Evolutionary conservation across 2,329 filamentous ascomycete species (phyloP).

Genomic region (Aspergillus flavus): DNA sequence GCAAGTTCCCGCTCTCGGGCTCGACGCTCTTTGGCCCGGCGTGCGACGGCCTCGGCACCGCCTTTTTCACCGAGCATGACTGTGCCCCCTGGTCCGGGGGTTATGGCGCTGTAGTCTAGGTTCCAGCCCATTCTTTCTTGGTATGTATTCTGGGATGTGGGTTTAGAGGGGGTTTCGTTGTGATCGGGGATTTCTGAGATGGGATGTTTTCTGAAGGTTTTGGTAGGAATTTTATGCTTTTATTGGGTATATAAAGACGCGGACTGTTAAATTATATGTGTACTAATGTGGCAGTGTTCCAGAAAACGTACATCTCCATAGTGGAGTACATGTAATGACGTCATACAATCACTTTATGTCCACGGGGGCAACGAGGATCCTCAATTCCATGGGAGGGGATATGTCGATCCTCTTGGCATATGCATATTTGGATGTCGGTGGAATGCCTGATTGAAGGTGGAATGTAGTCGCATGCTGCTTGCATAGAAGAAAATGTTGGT

Average conservation of each 20-base stretch:
- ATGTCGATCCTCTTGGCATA: not conserved
- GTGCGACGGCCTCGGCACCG: not conserved
- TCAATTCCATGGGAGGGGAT: not conserved
- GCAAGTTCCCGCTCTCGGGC: not conserved
- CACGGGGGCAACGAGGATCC: not conserved
- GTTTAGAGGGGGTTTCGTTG: not conserved
- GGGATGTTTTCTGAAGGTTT: not conserved
- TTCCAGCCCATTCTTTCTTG: slow-evolving; percentile 1
- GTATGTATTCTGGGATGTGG: not conserved
- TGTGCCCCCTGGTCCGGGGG: slow-evolving; percentile 6
- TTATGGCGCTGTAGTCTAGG: slow-evolving; percentile 4
- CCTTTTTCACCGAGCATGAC: slow-evolving; percentile 8
- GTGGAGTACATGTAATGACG: not conserved
- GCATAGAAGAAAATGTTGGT: not conserved
- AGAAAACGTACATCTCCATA: not conserved
- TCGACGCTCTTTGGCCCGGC: slow-evolving; percentile 3
- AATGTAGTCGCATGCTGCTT: not conserved
- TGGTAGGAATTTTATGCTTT: too few species aligned
- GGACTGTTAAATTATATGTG: not conserved
- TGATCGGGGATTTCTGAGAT: not conserved
- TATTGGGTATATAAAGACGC: too few species aligned
- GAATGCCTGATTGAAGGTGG: too few species aligned
- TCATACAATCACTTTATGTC: not conserved
- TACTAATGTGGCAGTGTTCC: not conserved
- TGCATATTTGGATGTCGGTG: not conserved